Evolutionary conservation across 2,329 filamentous ascomycete species (phyloP), one percentile per base, ranked within the genome.

Genomic region (Fusarium sp.): DNA sequence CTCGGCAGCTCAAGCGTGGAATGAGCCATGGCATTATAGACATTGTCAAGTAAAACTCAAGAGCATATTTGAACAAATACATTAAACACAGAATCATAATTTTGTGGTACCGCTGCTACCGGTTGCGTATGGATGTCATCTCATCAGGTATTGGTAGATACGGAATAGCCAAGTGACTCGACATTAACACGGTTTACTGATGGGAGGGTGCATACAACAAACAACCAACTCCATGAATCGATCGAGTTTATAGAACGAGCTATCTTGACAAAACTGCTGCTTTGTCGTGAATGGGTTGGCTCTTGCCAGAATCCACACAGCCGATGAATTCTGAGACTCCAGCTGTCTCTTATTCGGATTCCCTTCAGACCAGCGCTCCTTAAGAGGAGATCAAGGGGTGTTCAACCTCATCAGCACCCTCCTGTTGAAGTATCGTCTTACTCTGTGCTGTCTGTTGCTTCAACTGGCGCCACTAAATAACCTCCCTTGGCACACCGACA

Each of bases 401-500:
- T 9, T 22, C 43, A 31, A 6, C 38, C 34, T 56, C 36, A 18
- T 56, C 14, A 46, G 31, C 36, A 36, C 31, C 20, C n/a, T 46
- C 20, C 11, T 6, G 26, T 39, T 11, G 22, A 28, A 34, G 33
- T 17, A 45, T 54, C 34, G 34, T 53, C 46, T 13, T 44, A 46
- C 39, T 39, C 33, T 15, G 34, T 36, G 20, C 38, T n/a, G 36
- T 61, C 61, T 40, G 58, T 52, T 50, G 43, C 52, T 33, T 22
- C 31, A 28, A 49, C 56, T 49, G 43, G 34, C 26, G 46, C 40
- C 57, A 49, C 22, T 34, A 58, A 57, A 52, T 62, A 31, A 44
- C 60, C 38, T 36, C 53, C 59, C 53, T 61, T 22, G 58, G 58
- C 39, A 64, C 61, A 52, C 54, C 68, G 33, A 55, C 65, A 40